Evolutionary conservation across 768 basidiomycete genomes (phyloP).

Genomic region (Tylopilus intermedius): DNA sequence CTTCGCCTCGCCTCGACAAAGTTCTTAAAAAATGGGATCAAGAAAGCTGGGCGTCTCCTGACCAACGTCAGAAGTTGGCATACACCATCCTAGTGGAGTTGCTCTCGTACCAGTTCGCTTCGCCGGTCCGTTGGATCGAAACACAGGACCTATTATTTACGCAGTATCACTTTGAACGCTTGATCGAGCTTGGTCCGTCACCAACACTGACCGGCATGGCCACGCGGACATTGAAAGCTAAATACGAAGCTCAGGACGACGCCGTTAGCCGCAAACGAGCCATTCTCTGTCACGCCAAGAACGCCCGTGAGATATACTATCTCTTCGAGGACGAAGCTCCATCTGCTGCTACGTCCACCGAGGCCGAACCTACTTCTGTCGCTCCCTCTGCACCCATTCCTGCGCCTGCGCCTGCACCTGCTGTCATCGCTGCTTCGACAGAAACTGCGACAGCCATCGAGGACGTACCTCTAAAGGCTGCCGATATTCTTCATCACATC

Average conservation of each 20-base stretch:
- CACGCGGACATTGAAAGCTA: constrained; percentile 80
- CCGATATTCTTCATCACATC: constrained; percentile 81
- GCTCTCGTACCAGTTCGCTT: constrained; percentile 96
- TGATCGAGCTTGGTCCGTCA: constrained; percentile 94
- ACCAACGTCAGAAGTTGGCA: constrained; percentile 88
- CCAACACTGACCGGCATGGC: constrained; percentile 97
- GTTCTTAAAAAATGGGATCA: constrained; percentile 93
- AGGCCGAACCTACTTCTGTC: constrained; percentile 35
- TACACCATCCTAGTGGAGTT: constrained; percentile 96
- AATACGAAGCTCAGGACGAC: constrained; percentile 88
- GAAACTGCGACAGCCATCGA: constrained; percentile 73
- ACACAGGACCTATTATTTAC: constrained; percentile 94
- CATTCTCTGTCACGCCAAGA: constrained; percentile 92
- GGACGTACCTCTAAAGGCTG: constrained; percentile 86
- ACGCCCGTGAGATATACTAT: constrained; percentile 96
- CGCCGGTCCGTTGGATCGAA: constrained; percentile 98
- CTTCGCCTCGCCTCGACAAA: constrained; percentile 90
- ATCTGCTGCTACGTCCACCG: constrained; percentile 18
- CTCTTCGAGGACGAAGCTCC: constrained; percentile 84
- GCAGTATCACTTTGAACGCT: constrained; percentile 80
- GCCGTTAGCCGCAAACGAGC: constrained; percentile 71
- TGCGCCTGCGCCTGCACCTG: constrained; percentile 38
- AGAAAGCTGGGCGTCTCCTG: constrained; percentile 76
- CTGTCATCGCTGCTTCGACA: constrained; percentile 44
- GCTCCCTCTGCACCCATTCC: constrained; percentile 38